phyloP scores from a whole-genome alignment of 2,329 filamentous ascomycete species.

The Ceratocystis colombiana region DNA sequence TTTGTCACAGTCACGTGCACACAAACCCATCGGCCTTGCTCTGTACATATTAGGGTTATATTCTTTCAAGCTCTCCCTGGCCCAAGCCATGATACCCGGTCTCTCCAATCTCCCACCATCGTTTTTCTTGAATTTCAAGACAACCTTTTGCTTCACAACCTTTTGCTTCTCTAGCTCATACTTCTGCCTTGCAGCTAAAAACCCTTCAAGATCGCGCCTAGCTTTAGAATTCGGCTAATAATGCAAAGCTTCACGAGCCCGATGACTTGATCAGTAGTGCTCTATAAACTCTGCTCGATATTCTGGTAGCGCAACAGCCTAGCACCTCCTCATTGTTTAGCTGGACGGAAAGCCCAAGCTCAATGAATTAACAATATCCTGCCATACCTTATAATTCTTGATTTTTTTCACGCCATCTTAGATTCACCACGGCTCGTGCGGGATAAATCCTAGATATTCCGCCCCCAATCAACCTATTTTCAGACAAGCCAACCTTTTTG shows the following conservation, averaged over 20 bases:
- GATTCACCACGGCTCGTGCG: background rate
- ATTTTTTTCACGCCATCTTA: background rate
- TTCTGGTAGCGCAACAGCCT: background rate
- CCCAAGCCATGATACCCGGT: no score
- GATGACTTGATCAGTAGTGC: constrained; percentile 10
- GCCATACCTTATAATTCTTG: background rate
- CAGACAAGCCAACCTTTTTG: background rate
- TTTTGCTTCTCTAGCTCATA: background rate
- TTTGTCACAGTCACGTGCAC: fast-evolving
- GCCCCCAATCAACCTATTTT: background rate
- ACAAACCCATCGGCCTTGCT: background rate
- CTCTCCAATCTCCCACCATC: background rate
- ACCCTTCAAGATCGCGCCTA: background rate
- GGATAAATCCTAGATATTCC: background rate
- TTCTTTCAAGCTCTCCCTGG: no score
- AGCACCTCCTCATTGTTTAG: background rate
- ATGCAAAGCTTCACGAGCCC: constrained; percentile 1
- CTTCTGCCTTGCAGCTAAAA: background rate
- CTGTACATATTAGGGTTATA: background rate
- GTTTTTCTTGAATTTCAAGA: background rate
- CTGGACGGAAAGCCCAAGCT: background rate
- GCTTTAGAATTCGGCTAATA: background rate
- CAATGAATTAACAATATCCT: background rate
- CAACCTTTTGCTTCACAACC: background rate
- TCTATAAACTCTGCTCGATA: constrained; percentile 7